Evolutionary conservation across 179 eudicot species (phyloP).

Genomic region (Heliamphora pulchella): DNA sequence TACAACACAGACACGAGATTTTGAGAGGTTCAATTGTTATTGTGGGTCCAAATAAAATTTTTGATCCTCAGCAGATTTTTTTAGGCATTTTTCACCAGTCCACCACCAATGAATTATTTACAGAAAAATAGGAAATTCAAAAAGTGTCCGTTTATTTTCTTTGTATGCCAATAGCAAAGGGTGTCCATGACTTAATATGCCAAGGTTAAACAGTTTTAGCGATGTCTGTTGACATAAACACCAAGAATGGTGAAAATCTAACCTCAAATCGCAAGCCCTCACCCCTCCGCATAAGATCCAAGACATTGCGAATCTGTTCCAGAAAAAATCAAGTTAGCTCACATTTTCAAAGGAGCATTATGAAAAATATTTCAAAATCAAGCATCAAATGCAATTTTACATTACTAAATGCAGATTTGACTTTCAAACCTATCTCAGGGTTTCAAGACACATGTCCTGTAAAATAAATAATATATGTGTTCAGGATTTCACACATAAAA

Average conservation of each 20-base stretch:
- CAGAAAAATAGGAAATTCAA: background rate
- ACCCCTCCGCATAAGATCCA: slow-evolving; percentile 87
- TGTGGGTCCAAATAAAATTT: background rate
- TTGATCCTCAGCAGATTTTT: background rate
- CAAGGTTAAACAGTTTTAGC: background rate
- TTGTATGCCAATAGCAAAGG: background rate
- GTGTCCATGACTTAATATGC: background rate
- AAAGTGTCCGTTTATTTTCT: background rate
- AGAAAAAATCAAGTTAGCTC: slow-evolving; percentile 13
- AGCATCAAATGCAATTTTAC: slow-evolving; percentile 1
- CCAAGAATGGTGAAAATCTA: slow-evolving; percentile 20
- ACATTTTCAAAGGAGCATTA: background rate
- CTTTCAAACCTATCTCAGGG: background rate
- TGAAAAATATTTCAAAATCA: background rate
- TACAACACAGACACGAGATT: background rate
- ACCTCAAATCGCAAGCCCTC: slow-evolving; percentile 90
- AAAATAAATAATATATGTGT: background rate
- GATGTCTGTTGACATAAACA: background rate
- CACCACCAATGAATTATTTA: background rate
- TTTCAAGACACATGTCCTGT: background rate
- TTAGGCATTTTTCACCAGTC: background rate
- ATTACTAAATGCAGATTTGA: background rate
- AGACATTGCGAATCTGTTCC: slow-evolving; percentile 68
- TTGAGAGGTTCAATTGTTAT: background rate
- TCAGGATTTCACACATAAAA: background rate